Conservation (phyloP, 768 basidiomycete species). For the Chiua virens region DNA sequence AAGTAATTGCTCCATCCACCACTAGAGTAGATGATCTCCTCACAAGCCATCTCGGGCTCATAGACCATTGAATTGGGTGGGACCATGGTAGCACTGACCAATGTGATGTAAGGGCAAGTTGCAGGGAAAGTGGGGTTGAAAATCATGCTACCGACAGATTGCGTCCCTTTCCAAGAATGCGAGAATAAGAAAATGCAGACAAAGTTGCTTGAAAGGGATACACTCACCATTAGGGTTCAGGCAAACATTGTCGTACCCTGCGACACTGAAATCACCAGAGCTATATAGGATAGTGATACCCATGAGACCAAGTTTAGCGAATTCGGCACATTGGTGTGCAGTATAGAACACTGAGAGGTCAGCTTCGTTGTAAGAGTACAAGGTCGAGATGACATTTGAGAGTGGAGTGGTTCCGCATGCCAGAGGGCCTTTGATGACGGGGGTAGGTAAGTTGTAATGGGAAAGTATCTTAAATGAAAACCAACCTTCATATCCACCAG, state of each 20-base stretch:
- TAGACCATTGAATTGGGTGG: conserved; percentile 33
- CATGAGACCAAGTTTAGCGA: conserved; percentile 44
- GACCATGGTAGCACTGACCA: conserved; percentile 49
- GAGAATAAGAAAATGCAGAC: not conserved
- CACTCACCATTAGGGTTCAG: conserved; percentile 28
- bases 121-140: conserved; percentile 47
- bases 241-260: conserved; percentile 33
- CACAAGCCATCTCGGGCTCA: conserved; percentile 30
- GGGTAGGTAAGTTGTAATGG: not conserved
- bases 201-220: not conserved
- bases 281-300: conserved; percentile 44
- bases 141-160: conserved; percentile 20
- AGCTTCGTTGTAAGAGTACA: conserved; percentile 40
- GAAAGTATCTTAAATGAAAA: not conserved
- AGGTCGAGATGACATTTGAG: conserved; percentile 42
- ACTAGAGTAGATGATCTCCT: conserved; percentile 27
- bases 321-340: conserved; percentile 44
- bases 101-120: conserved; percentile 45
- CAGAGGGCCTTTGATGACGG: conserved; percentile 22
- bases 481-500: conserved; percentile 23
- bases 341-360: conserved; percentile 36
- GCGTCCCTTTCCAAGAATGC: conserved; percentile 22
- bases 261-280: conserved; percentile 48
- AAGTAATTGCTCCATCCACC: conserved; percentile 45
- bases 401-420: conserved; percentile 38